These are phyloP conservation scores for Pontederia paniculata DNA, from an alignment of 176 grass and related monocot species.

Conservation along the genomic window DNA sequence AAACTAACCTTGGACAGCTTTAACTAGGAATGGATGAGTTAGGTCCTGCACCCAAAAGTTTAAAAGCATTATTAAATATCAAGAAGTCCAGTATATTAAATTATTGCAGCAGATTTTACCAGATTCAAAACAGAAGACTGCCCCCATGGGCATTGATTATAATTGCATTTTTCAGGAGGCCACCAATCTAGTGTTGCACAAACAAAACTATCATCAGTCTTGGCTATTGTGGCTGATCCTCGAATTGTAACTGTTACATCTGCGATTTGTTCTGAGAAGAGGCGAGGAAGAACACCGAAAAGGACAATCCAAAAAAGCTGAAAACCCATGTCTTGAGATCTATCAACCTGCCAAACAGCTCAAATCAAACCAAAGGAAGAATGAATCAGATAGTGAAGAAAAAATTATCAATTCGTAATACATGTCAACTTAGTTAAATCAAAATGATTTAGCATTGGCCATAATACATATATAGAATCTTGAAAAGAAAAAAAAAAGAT, in stretches of 20 bases:
- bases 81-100: background rate
- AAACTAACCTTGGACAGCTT: conserved; percentile 67
- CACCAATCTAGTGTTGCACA: conserved; percentile 98
- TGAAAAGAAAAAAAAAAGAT: too few species aligned
- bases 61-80: background rate
- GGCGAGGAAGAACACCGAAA: conserved; percentile 22
- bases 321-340: conserved; percentile 14
- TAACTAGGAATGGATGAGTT: conserved; percentile 63
- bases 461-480: too few species aligned
- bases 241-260: conserved; percentile 58
- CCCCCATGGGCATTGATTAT: conserved; percentile 87
- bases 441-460: too few species aligned
- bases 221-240: conserved; percentile 51
- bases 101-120: conserved; percentile 27
- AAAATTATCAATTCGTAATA: too few species aligned
- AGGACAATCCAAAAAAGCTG: conserved; percentile 32
- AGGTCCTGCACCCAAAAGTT: conserved; percentile 38
- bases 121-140: conserved; percentile 72
- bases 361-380: too few species aligned
- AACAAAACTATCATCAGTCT: conserved; percentile 60
- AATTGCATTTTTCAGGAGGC: conserved; percentile 94
- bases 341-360: too few species aligned
- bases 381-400: too few species aligned
- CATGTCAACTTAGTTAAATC: too few species aligned
- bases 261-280: conserved; percentile 36